Conservation (phyloP, 2,329 filamentous ascomycete species). For the Exserohilum turcica region DNA sequence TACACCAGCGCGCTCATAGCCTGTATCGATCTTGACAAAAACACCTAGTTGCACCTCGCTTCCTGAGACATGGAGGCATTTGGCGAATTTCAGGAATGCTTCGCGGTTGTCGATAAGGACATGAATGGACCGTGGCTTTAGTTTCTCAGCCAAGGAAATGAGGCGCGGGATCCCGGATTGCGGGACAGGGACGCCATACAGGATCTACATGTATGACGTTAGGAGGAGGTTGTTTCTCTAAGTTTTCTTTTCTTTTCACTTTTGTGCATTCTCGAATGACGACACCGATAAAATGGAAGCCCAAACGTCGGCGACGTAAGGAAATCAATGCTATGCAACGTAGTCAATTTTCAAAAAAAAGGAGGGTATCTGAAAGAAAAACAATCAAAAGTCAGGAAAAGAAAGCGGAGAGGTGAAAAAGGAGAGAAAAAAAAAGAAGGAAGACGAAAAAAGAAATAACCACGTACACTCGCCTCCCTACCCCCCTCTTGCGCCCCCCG, state of each 20-base stretch:
- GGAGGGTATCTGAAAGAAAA: no score
- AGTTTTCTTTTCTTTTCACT: no score
- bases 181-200: slow-evolving; percentile 74
- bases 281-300: no score
- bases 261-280: neutral
- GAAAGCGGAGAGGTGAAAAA: no score
- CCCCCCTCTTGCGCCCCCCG: slow-evolving; percentile 61
- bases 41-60: slow-evolving; percentile 53
- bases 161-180: slow-evolving; percentile 66
- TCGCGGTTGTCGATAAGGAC: slow-evolving; percentile 72
- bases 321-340: neutral
- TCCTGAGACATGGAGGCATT: slow-evolving; percentile 36
- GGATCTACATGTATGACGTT: slow-evolving; percentile 52
- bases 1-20: slow-evolving; percentile 72
- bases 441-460: neutral
- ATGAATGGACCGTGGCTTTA: slow-evolving; percentile 61
- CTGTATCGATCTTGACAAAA: slow-evolving; percentile 77
- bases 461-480: slow-evolving; percentile 63
- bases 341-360: neutral
- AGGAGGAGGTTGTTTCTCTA: no score
- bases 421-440: neutral
- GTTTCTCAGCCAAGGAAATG: slow-evolving; percentile 57
- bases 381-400: neutral
- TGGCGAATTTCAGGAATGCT: slow-evolving; percentile 51
- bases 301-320: neutral